Evolutionary conservation across 306 rosid genomes (phyloP).

Genomic region (Quercus mongolica): DNA sequence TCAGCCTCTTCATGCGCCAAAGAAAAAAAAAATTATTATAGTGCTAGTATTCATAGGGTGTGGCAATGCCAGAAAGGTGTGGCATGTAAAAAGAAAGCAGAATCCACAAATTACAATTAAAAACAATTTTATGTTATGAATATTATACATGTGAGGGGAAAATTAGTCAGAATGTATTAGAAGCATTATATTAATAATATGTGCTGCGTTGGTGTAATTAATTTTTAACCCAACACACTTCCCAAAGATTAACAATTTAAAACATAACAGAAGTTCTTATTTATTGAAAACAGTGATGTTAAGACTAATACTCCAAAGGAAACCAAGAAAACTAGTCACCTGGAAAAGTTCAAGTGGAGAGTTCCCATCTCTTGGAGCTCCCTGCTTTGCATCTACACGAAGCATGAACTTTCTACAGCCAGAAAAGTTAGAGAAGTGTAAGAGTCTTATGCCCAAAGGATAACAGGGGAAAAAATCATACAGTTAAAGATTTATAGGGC

Average conservation of each 20-base stretch:
- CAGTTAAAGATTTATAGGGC: neutral
- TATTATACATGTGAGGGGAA: no score
- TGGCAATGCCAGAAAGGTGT: neutral
- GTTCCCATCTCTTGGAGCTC: slow-evolving; percentile 90
- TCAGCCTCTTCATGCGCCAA: neutral
- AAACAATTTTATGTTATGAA: no score
- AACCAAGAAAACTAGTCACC: slow-evolving; percentile 38
- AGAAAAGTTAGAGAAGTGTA: slow-evolving; percentile 8
- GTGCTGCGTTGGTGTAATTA: no score
- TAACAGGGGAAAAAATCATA: neutral
- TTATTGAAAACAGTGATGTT: slow-evolving; percentile 2
- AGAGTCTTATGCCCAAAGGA: neutral
- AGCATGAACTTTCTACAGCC: slow-evolving; percentile 81
- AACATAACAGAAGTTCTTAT: neutral
- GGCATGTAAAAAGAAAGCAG: neutral
- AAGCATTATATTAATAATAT: no score
- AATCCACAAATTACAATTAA: neutral
- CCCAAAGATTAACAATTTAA: no score
- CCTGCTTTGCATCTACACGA: slow-evolving; percentile 96
- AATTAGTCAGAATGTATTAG: no score
- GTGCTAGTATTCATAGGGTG: neutral
- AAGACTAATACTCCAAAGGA: neutral
- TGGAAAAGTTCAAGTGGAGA: slow-evolving; percentile 85
- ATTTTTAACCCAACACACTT: no score
- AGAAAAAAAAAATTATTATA: neutral